A percentile compares a stretch with the other conserved stretches of the same genome.
phyloP scores from a whole-genome alignment of 2,329 filamentous ascomycete genomes.

The Ceratocystis papillata region DNA sequence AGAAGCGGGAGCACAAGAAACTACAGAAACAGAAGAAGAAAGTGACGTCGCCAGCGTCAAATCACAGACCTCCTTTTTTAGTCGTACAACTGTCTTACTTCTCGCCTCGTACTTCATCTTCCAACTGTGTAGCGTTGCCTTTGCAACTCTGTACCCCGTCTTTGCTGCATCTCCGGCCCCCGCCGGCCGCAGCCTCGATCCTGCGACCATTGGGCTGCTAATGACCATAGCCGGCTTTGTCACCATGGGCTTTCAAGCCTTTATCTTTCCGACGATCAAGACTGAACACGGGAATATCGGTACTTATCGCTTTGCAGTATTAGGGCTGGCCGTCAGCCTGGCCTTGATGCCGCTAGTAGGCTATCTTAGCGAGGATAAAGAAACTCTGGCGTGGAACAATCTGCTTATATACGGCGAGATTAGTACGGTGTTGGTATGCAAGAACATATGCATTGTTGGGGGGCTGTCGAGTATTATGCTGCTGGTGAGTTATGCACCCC shows the following conservation, averaged over 20 bases:
- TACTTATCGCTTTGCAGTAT: slow-evolving; percentile 67
- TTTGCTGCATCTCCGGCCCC: slow-evolving; percentile 70
- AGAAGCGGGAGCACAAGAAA: background rate
- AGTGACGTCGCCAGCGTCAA: background rate
- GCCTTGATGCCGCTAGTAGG: slow-evolving; percentile 82
- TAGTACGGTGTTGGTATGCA: slow-evolving; percentile 69
- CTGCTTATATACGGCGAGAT: slow-evolving; percentile 69
- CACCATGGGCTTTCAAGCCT: slow-evolving; percentile 83
- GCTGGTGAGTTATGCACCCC: slow-evolving; percentile 47
- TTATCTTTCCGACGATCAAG: slow-evolving; percentile 69
- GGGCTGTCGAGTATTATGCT: slow-evolving; percentile 82
- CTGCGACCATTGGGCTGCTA: slow-evolving; percentile 72
- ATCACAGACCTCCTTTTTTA: slow-evolving; percentile 42
- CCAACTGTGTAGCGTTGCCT: slow-evolving; percentile 86
- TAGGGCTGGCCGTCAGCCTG: slow-evolving; percentile 73
- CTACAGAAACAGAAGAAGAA: background rate
- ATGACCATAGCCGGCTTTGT: slow-evolving; percentile 73
- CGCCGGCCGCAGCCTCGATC: slow-evolving; percentile 62
- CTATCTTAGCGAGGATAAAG: slow-evolving; percentile 46
- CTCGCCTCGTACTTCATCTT: slow-evolving; percentile 84
- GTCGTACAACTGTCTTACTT: slow-evolving; percentile 69
- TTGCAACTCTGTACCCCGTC: slow-evolving; percentile 89
- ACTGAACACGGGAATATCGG: slow-evolving; percentile 72
- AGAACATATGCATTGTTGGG: slow-evolving; percentile 81
- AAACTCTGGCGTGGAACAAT: slow-evolving; percentile 31